These are phyloP conservation scores for Colletotrichum neosansevieriae DNA, from an alignment of 2,329 filamentous ascomycete genomes.

Conservation along the genomic window DNA sequence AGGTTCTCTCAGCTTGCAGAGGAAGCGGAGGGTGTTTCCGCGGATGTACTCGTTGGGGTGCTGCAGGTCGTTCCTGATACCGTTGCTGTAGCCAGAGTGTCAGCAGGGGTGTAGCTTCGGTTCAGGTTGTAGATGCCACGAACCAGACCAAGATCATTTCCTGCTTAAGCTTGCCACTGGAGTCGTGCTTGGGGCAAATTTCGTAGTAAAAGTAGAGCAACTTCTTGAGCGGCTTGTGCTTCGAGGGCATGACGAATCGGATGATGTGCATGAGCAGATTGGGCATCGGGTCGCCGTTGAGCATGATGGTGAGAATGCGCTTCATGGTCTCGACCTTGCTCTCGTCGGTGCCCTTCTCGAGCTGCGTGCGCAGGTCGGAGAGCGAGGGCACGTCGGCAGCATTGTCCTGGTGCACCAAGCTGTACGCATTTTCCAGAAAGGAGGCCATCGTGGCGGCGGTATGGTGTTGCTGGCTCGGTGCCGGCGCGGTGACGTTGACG, in stretches of 20 bases:
- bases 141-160: slow-evolving; percentile 99
- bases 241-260: slow-evolving; percentile 99
- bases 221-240: slow-evolving; percentile 97
- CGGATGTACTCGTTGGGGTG: slow-evolving; percentile 98
- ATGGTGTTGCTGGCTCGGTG: slow-evolving; percentile 40
- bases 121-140: slow-evolving; percentile 42
- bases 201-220: slow-evolving; percentile 99
- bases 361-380: slow-evolving; percentile 90
- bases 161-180: slow-evolving; percentile 94
- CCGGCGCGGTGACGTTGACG: slow-evolving; percentile 42
- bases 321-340: slow-evolving; percentile 96
- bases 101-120: slow-evolving; percentile 16
- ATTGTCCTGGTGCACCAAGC: slow-evolving; percentile 98
- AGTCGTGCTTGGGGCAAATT: slow-evolving; percentile 96
- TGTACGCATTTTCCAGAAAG: slow-evolving; percentile 95
- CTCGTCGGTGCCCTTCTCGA: slow-evolving; percentile 95
- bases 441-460: slow-evolving; percentile 80
- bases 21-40: slow-evolving; percentile 96
- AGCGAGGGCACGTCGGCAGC: slow-evolving; percentile 89
- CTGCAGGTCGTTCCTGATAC: slow-evolving; percentile 96
- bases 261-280: slow-evolving; percentile 99
- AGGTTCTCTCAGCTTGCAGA: slow-evolving; percentile 94
- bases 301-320: slow-evolving; percentile 95
- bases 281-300: slow-evolving; percentile 97
- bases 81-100: slow-evolving; percentile 74